phyloP scores from a whole-genome alignment of 768 basidiomycete genomes.

The Inosperma sp. region DNA sequence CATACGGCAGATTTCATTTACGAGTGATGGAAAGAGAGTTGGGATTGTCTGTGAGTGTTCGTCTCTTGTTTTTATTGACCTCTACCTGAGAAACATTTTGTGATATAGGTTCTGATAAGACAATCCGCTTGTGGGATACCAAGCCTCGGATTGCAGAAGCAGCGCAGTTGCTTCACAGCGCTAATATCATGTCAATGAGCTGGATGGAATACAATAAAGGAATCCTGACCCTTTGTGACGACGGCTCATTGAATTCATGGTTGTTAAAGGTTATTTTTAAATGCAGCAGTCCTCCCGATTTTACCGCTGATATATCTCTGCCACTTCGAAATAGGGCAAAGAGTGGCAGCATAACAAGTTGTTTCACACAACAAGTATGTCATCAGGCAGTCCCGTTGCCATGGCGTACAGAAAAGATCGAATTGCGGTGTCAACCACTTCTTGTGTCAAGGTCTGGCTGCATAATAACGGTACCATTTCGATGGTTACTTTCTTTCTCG shows the following conservation, averaged over 20 bases:
- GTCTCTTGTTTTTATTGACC: conserved; percentile 2
- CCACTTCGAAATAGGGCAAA: too few relatives aligned
- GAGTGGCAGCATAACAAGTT: conserved; percentile 51
- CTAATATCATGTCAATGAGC: conserved; percentile 40
- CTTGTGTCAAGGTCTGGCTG: conserved; percentile 63
- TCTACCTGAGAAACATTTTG: neutral
- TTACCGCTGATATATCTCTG: conserved; percentile 4
- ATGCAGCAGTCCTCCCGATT: neutral
- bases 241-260: conserved; percentile 59
- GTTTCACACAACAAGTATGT: conserved; percentile 25
- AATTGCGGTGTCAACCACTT: conserved; percentile 58
- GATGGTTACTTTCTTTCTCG: neutral
- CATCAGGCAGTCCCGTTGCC: conserved; percentile 39
- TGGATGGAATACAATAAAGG: conserved; percentile 61
- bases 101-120: conserved; percentile 48
- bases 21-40: conserved; percentile 43
- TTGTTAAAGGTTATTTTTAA: conserved; percentile 43
- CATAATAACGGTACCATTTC: conserved; percentile 47
- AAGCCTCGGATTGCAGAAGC: conserved; percentile 40
- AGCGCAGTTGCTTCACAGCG: conserved; percentile 52
- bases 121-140: conserved; percentile 62
- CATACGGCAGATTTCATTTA: neutral
- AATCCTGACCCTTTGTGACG: conserved; percentile 51
- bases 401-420: conserved; percentile 53
- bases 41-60: conserved; percentile 51